A percentile compares a stretch with the other conserved stretches of the same genome.
These are phyloP conservation scores for Neonectria punicea DNA, from an alignment of 2,329 filamentous ascomycete genomes.

Conservation along the genomic window DNA sequence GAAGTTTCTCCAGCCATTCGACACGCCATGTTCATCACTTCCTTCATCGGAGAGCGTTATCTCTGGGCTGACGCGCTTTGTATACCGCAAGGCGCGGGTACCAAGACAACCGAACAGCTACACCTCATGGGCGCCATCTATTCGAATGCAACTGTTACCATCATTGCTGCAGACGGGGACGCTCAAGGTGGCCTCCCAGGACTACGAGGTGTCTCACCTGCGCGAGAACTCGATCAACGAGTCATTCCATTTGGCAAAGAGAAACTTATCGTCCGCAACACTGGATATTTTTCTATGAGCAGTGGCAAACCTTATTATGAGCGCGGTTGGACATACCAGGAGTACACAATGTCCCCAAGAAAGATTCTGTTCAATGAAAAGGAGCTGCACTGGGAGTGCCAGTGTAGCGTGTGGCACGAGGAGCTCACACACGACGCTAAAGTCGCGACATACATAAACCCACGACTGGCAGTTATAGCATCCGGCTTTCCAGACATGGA, in stretches of 20 bases:
- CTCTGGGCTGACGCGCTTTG: conserved; percentile 18
- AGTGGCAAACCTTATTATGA: conserved; percentile 10
- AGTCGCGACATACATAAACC: neutral
- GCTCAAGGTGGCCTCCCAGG: neutral
- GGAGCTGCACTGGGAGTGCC: conserved; percentile 24
- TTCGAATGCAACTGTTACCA: conserved; percentile 9
- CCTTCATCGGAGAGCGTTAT: conserved; percentile 8
- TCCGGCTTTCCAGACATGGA: conserved; percentile 9
- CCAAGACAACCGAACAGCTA: neutral
- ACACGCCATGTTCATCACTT: conserved; percentile 9
- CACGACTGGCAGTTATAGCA: neutral
- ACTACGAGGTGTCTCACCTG: neutral
- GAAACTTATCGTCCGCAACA: neutral
- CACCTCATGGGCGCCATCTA: conserved; percentile 17
- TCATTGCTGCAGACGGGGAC: conserved; percentile 17
- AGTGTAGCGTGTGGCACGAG: conserved; percentile 22
- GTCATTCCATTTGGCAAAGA: conserved; percentile 19
- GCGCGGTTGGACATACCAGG: conserved; percentile 23
- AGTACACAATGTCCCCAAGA: conserved; percentile 9
- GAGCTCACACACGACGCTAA: rapidly evolving
- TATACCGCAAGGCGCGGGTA: rapidly evolving
- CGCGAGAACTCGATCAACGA: neutral
- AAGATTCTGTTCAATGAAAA: neutral
- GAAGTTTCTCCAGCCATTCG: neutral
- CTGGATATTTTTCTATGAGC: neutral